These are phyloP conservation scores for Syzygium aqueum DNA, from an alignment of 345 rosid genomes.

Conservation along the genomic window DNA sequence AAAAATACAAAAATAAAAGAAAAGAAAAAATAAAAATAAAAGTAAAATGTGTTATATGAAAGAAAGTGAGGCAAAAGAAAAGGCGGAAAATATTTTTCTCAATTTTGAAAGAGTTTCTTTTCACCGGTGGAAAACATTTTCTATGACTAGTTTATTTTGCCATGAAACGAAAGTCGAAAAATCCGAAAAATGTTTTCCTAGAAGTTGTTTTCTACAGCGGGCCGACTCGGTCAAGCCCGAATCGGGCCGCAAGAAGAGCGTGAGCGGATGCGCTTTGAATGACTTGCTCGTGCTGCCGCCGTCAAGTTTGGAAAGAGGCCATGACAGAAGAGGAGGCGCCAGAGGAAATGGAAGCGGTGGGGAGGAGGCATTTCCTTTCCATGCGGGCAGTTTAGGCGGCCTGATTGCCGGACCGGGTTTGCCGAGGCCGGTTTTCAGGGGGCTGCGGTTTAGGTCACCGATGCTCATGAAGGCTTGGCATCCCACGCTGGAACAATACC, in stretches of 20 bases:
- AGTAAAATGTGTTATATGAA: no score
- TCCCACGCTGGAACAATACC: slow-evolving; percentile 61
- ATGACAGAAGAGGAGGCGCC: not conserved
- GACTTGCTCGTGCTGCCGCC: slow-evolving; percentile 56
- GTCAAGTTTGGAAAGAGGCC: not conserved
- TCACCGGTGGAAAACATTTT: no score
- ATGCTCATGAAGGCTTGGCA: slow-evolving; percentile 60
- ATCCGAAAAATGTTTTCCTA: no score
- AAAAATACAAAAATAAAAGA: no score
- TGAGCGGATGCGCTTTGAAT: slow-evolving; percentile 24
- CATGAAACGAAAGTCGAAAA: no score
- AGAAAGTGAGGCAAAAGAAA: no score
- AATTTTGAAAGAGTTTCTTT: no score
- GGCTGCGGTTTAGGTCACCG: slow-evolving; percentile 45
- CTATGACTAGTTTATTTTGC: no score
- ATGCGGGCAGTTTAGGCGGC: slow-evolving; percentile 11
- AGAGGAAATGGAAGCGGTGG: not conserved
- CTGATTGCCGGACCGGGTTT: slow-evolving; percentile 21
- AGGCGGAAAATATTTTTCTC: no score
- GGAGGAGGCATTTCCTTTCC: slow-evolving; percentile 12
- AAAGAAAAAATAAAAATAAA: no score
- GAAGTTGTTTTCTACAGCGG: not conserved
- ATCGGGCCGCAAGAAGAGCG: slow-evolving; percentile 3
- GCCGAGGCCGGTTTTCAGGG: slow-evolving; percentile 49
- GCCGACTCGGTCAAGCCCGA: slow-evolving; percentile 12